Percentiles rank a stretch among this genome's conserved stretches.
These are phyloP conservation scores for Raffaelea ambrosiae DNA, from an alignment of 2,329 filamentous ascomycete species.

Conservation along the genomic window DNA sequence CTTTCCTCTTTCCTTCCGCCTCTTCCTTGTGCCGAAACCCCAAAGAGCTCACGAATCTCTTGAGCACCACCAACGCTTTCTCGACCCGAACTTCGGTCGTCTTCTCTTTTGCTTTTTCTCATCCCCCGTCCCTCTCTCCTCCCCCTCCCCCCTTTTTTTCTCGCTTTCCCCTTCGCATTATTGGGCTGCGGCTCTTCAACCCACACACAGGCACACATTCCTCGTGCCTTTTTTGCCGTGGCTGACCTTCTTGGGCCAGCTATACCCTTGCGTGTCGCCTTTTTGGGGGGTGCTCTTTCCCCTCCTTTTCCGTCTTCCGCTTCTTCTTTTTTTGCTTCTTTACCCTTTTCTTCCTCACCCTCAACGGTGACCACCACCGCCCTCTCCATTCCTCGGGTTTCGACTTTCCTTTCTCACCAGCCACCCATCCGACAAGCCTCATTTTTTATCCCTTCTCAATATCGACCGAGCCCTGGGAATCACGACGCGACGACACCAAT, in stretches of 20 bases:
- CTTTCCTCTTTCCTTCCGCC: neutral
- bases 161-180: neutral
- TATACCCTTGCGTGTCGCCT: too few relatives aligned
- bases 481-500: too few relatives aligned
- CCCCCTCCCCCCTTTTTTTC: neutral
- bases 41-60: slow-evolving; percentile 1
- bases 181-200: neutral
- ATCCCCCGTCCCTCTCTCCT: neutral
- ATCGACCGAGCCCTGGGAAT: too few relatives aligned
- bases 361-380: too few relatives aligned
- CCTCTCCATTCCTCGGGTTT: too few relatives aligned
- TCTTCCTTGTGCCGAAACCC: neutral
- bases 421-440: too few relatives aligned
- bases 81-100: neutral
- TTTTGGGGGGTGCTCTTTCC: too few relatives aligned
- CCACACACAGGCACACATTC: too few relatives aligned
- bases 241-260: neutral
- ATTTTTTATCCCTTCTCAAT: too few relatives aligned
- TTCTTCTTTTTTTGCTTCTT: neutral
- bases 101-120: neutral
- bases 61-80: neutral
- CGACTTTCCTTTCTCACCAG: too few relatives aligned
- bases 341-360: neutral
- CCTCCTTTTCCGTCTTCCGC: too few relatives aligned
- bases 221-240: neutral